Conservation (phyloP, 345 rosid species). For the Lepidium didymum region DNA sequence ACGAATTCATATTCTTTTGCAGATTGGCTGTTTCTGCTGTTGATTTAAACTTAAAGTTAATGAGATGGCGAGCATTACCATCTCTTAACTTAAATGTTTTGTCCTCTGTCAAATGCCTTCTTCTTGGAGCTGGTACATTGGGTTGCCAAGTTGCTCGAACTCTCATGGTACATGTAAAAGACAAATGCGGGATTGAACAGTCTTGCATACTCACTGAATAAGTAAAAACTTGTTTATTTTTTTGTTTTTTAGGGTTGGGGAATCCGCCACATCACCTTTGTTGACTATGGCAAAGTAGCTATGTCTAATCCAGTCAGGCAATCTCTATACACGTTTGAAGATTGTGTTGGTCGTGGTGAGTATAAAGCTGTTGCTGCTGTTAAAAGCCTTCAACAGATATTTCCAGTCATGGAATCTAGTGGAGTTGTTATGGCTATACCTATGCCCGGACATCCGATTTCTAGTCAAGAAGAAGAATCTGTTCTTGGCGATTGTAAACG, state of each 20-base stretch:
- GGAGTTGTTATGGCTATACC: conserved; percentile 85
- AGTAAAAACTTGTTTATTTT: conserved; percentile 2
- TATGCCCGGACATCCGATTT: conserved; percentile 93
- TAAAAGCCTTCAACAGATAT: conserved; percentile 73
- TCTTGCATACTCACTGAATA: not conserved
- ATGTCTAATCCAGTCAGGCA: conserved; percentile 98
- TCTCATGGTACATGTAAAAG: conserved; percentile 59
- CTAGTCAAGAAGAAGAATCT: conserved; percentile 65
- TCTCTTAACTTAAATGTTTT: conserved; percentile 67
- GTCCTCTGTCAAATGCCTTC: conserved; percentile 81
- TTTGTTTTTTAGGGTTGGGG: conserved; percentile 74
- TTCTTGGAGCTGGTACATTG: conserved; percentile 93
- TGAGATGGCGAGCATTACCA: conserved; percentile 97
- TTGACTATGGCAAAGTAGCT: conserved; percentile 89
- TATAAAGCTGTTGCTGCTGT: conserved; percentile 83
- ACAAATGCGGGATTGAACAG: not conserved
- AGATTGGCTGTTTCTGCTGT: conserved; percentile 91
- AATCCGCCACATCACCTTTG: conserved; percentile 71
- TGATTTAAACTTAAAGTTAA: conserved; percentile 88
- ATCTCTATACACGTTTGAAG: conserved; percentile 81
- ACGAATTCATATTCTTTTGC: conserved; percentile 5
- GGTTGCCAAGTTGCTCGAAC: conserved; percentile 98
- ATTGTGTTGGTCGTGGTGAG: conserved; percentile 77
- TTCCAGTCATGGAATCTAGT: conserved; percentile 87
- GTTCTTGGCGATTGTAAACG: conserved; percentile 68